Percentiles rank a stretch among this genome's conserved stretches.
Evolutionary conservation across 1,284 basidiomycete species (phyloP).

Genomic region (Leccinum insolens): DNA sequence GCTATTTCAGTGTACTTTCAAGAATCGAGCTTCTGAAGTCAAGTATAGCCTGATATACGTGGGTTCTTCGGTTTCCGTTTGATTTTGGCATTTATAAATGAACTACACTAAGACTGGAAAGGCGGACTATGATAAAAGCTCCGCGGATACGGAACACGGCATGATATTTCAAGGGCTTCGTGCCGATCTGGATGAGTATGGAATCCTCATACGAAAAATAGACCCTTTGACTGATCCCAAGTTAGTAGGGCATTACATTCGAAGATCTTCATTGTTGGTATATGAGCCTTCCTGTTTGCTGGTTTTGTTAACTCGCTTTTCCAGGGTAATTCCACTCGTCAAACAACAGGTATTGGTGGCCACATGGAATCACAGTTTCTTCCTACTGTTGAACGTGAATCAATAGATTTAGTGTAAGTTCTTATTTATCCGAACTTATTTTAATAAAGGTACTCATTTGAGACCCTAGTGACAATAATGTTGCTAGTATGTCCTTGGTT

Average conservation of each 20-base stretch:
- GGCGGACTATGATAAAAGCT: no score
- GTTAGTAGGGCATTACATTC: neutral
- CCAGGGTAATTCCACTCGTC: slow-evolving; percentile 1
- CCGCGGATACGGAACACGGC: slow-evolving; percentile 45
- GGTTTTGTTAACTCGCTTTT: neutral
- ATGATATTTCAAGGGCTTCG: slow-evolving; percentile 76
- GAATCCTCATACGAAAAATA: no score
- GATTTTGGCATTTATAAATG: no score
- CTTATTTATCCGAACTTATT: no score
- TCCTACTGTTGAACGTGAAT: slow-evolving; percentile 95
- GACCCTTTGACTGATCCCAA: neutral
- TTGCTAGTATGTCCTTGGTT: slow-evolving; percentile 50
- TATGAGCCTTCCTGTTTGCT: neutral
- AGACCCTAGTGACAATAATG: slow-evolving; percentile 62
- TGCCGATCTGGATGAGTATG: slow-evolving; percentile 78
- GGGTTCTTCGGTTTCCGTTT: no score
- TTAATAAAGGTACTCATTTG: neutral
- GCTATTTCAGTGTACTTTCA: no score
- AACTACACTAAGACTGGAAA: slow-evolving; percentile 57
- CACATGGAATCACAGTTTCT: slow-evolving; percentile 92
- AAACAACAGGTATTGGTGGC: slow-evolving; percentile 88
- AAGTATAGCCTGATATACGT: no score
- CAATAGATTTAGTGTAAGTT: slow-evolving; percentile 82
- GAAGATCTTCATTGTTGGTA: neutral
- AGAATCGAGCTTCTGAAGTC: no score